These are phyloP conservation scores for Podila minutissima DNA, from an alignment of 192 early-diverging fungal species.

Conservation along the genomic window DNA sequence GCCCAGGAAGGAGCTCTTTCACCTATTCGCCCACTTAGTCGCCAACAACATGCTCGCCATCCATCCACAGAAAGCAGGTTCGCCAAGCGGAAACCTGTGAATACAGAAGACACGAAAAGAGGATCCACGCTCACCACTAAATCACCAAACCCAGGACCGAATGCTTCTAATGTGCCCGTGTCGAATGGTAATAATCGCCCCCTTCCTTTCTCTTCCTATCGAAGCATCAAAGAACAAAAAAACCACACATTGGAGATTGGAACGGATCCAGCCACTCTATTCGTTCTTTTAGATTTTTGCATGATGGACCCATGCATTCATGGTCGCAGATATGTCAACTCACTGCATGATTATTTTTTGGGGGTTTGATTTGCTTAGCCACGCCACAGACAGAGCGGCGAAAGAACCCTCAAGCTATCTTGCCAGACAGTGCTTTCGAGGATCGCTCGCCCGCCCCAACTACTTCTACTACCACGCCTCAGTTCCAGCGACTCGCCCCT, in stretches of 20 bases:
- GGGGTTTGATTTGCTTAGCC: not conserved
- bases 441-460: not conserved
- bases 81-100: slow-evolving; percentile 4
- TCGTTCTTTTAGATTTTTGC: too few species aligned
- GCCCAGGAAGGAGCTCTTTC: not conserved
- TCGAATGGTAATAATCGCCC: too few species aligned
- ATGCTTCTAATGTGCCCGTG: too few species aligned
- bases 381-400: not conserved
- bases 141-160: not conserved
- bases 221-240: too few species aligned
- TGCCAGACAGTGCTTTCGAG: slow-evolving; percentile 24
- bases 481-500: not conserved
- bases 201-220: too few species aligned
- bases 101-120: not conserved
- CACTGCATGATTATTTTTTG: not conserved
- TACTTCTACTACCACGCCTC: not conserved
- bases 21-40: not conserved
- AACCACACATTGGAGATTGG: too few species aligned
- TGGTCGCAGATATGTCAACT: not conserved
- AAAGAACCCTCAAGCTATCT: slow-evolving; percentile 43
- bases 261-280: too few species aligned
- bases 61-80: not conserved
- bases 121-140: not conserved
- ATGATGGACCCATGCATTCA: too few species aligned
- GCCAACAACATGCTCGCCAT: not conserved